Conservation (phyloP, 139 green algal genomes). For the Chlamydomonas incerta region DNA sequence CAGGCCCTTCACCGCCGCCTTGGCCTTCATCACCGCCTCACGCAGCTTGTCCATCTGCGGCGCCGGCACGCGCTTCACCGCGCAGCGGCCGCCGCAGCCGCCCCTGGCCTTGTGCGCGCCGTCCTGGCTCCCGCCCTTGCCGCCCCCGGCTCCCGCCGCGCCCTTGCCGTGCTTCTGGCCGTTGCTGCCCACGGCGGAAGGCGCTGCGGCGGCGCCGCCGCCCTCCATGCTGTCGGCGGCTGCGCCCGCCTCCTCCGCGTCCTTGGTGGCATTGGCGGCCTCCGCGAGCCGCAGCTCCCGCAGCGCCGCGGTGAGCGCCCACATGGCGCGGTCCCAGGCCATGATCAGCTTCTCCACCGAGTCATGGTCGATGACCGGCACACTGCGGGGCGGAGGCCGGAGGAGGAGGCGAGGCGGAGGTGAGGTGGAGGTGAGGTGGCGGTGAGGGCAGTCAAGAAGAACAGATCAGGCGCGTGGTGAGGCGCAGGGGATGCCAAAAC, state of each 20-base stretch:
- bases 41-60: background rate
- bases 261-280: background rate
- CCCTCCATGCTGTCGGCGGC: background rate
- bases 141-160: background rate
- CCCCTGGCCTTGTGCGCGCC: background rate
- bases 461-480: too few species aligned
- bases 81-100: too few species aligned
- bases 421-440: too few species aligned
- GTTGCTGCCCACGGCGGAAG: background rate
- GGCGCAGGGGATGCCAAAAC: too few species aligned
- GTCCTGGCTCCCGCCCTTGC: background rate
- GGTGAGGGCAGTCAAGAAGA: too few species aligned
- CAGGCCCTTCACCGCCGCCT: background rate
- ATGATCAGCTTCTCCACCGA: background rate
- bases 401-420: too few species aligned
- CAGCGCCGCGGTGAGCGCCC: background rate
- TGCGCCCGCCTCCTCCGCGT: background rate
- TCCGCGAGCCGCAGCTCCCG: background rate
- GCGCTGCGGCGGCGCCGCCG: background rate
- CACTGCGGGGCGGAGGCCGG: too few species aligned
- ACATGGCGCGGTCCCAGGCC: background rate
- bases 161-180: too few species aligned
- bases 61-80: background rate
- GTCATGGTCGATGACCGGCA: conserved; percentile 15
- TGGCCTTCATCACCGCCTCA: background rate